Percentiles rank a stretch among this genome's conserved stretches.
Conservation (phyloP, 352 stramenopile species). For the Phytophthora colocasiae region DNA sequence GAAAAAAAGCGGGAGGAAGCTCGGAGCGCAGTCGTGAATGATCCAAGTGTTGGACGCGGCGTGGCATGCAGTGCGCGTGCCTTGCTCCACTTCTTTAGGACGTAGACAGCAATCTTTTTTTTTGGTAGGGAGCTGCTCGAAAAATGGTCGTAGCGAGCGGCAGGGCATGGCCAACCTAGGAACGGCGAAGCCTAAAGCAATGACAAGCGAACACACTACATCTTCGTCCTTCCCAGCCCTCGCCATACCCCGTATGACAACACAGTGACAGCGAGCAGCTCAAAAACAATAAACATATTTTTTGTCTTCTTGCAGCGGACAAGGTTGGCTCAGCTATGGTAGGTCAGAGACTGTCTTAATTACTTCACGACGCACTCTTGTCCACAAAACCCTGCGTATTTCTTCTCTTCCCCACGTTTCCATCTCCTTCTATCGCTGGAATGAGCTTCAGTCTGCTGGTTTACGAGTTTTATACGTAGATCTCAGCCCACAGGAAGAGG, state of each 20-base stretch:
- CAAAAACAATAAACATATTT: slow-evolving; percentile 47
- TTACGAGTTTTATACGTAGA: slow-evolving; percentile 74
- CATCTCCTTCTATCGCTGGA: slow-evolving; percentile 26
- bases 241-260: slow-evolving; percentile 22
- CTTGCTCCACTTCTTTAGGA: slow-evolving; percentile 39
- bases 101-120: slow-evolving; percentile 40
- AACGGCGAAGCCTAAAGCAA: slow-evolving; percentile 47
- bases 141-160: slow-evolving; percentile 22
- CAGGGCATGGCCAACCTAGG: slow-evolving; percentile 41
- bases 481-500: slow-evolving; percentile 88
- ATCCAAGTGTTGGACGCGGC: slow-evolving; percentile 53
- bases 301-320: slow-evolving; percentile 34
- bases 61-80: slow-evolving; percentile 40
- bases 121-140: slow-evolving; percentile 37
- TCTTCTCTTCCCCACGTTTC: slow-evolving; percentile 2
- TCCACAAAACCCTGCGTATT: slow-evolving; percentile 18
- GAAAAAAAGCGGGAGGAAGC: slow-evolving; percentile 33
- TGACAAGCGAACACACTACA: slow-evolving; percentile 36
- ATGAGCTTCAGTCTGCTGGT: slow-evolving; percentile 8
- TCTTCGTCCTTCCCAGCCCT: slow-evolving; percentile 29
- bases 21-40: slow-evolving; percentile 37
- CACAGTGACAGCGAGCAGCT: slow-evolving; percentile 24
- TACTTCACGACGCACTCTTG: slow-evolving; percentile 7
- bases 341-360: background rate
- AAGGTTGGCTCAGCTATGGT: background rate